Percentiles rank a stretch among this genome's conserved stretches.
These are phyloP conservation scores for Austroboletus rostrupii DNA, from an alignment of 1,284 basidiomycete genomes.

Conservation along the genomic window DNA sequence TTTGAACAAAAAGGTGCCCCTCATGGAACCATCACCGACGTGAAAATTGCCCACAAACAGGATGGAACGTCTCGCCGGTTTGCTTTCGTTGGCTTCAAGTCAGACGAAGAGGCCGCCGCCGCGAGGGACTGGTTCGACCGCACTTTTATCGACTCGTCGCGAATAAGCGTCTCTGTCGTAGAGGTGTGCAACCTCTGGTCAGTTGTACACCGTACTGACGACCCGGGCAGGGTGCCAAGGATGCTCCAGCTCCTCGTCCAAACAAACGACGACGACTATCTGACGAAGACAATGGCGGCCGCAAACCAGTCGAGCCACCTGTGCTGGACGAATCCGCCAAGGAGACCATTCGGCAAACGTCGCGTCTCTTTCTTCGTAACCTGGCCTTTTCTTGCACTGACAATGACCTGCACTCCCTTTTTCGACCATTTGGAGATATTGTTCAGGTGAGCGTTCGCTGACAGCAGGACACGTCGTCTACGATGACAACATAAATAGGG, in stretches of 20 bases:
- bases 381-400: no score
- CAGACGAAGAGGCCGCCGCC: conserved; percentile 68
- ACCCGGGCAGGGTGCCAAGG: conserved; percentile 52
- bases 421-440: no score
- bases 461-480: no score
- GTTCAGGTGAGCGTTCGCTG: no score
- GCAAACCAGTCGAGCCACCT: no score
- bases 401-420: no score
- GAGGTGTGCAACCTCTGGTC: conserved; percentile 46
- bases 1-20: conserved; percentile 63
- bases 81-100: conserved; percentile 91
- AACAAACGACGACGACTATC: conserved; percentile 58
- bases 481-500: no score
- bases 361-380: no score
- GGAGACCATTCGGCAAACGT: no score
- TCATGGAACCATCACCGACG: conserved; percentile 79
- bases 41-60: conserved; percentile 75
- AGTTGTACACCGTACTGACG: background rate
- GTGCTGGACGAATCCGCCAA: no score
- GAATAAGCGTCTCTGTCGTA: conserved; percentile 75
- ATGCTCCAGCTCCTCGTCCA: conserved; percentile 59
- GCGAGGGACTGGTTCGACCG: conserved; percentile 85
- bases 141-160: conserved; percentile 74
- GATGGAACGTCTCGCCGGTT: conserved; percentile 84
- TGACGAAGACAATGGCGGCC: no score